phyloP scores from a whole-genome alignment of 768 basidiomycete species.

The Pleurotus eryngii region DNA sequence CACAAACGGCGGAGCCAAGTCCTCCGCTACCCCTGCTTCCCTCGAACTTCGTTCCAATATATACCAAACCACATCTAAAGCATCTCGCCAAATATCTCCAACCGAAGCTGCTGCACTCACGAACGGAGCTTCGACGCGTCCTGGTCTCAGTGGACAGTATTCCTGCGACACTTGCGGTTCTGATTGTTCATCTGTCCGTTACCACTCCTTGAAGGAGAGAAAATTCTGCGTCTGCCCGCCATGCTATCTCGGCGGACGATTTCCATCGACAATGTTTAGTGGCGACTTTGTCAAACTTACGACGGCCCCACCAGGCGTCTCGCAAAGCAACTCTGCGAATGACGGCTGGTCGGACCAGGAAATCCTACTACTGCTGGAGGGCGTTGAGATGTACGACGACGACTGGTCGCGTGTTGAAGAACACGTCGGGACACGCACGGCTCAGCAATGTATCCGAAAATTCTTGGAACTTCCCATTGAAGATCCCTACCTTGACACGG shows the following conservation, averaged over 20 bases:
- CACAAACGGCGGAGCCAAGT: conserved; percentile 26
- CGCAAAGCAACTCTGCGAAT: conserved; percentile 35
- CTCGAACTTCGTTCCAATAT: conserved; percentile 86
- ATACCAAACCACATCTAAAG: conserved; percentile 84
- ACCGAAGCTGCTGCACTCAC: conserved; percentile 66
- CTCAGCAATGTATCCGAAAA: conserved; percentile 93
- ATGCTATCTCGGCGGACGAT: conserved; percentile 95
- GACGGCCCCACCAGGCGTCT: conserved; percentile 33
- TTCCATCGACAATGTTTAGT: conserved; percentile 93
- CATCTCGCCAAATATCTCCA: conserved; percentile 66
- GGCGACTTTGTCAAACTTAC: conserved; percentile 95
- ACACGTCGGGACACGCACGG: conserved; percentile 87
- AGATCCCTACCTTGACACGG: conserved; percentile 82
- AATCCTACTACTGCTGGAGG: conserved; percentile 85
- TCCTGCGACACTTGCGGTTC: conserved; percentile 94
- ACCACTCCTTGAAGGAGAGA: conserved; percentile 91
- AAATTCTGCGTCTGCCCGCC: conserved; percentile 87
- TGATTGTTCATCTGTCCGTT: conserved; percentile 85
- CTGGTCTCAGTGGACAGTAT: conserved; percentile 30
- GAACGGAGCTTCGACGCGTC: conserved; percentile 42
- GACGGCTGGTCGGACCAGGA: conserved; percentile 94
- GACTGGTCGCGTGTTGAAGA: conserved; percentile 93
- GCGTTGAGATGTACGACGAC: conserved; percentile 96
- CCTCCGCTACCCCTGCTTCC: conserved; percentile 56
- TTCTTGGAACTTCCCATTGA: conserved; percentile 97